Percentiles rank a stretch among this genome's conserved stretches.
phyloP scores from a whole-genome alignment of 495 filamentous ascomycete species.

The Podospora pseudocomata region DNA sequence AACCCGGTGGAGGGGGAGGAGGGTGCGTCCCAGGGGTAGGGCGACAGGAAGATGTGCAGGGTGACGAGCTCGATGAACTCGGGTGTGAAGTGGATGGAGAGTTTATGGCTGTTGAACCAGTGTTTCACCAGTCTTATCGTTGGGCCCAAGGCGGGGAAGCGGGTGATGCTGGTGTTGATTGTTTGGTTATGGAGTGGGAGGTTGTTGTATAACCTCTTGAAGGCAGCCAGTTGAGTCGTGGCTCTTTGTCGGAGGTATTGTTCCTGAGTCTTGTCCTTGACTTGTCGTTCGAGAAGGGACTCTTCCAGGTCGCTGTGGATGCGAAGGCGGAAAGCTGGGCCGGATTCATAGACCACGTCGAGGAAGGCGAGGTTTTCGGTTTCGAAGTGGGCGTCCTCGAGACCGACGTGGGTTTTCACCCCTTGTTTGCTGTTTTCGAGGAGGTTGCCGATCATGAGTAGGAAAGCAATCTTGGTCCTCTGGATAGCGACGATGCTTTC shows the following conservation, averaged over 20 bases:
- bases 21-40: conserved; percentile 76
- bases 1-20: conserved; percentile 79
- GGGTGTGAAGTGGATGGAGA: conserved; percentile 68
- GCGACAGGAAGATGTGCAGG: conserved; percentile 70
- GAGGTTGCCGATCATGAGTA: conserved; percentile 73
- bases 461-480: conserved; percentile 86
- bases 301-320: conserved; percentile 83
- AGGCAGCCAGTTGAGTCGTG: conserved; percentile 61
- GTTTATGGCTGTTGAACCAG: conserved; percentile 84
- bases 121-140: conserved; percentile 84
- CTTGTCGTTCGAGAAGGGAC: conserved; percentile 67
- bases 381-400: conserved; percentile 68
- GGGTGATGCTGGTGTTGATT: conserved; percentile 71
- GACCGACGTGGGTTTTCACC: conserved; percentile 62
- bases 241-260: conserved; percentile 61
- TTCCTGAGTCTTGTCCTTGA: conserved; percentile 66
- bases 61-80: conserved; percentile 81
- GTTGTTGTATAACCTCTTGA: conserved; percentile 68
- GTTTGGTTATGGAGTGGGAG: conserved; percentile 75
- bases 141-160: conserved; percentile 75
- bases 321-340: conserved; percentile 63
- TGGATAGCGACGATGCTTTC: conserved; percentile 88
- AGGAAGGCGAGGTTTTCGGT: conserved; percentile 78
- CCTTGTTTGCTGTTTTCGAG: conserved; percentile 52
- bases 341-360: conserved; percentile 69